Percentiles rank a stretch among this genome's conserved stretches.
Conservation (phyloP, 2,329 filamentous ascomycete genomes). For the Blastomyces percursus region DNA sequence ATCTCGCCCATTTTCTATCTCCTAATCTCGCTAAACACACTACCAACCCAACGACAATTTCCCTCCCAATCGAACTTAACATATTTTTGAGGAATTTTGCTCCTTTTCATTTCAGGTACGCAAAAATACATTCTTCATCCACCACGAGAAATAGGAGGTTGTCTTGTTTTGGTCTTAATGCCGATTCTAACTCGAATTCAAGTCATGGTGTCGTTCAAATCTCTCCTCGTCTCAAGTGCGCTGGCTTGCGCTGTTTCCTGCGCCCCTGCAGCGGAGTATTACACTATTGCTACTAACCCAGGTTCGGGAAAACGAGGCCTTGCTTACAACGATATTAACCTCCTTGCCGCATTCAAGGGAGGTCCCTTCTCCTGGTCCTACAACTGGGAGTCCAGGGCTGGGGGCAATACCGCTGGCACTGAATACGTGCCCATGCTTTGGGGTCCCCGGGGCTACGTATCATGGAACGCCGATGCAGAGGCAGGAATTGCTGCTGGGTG, state of each 20-base stretch:
- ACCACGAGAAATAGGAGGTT: neutral
- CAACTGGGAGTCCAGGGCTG: conserved; percentile 32
- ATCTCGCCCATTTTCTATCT: neutral
- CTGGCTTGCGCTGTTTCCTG: conserved; percentile 27
- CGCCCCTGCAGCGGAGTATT: conserved; percentile 16
- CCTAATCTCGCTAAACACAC: neutral
- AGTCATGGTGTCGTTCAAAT: conserved; percentile 30
- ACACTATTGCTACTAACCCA: neutral
- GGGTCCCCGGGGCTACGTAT: conserved; percentile 28
- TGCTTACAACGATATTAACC: conserved; percentile 32
- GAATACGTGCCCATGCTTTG: conserved; percentile 40
- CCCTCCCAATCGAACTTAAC: neutral
- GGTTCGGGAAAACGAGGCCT: conserved; percentile 23
- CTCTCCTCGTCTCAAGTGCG: conserved; percentile 24
- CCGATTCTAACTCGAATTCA: neutral
- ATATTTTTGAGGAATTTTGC: neutral
- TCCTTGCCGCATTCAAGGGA: conserved; percentile 24
- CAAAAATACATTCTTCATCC: neutral
- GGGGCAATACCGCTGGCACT: conserved; percentile 24
- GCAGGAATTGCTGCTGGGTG: conserved; percentile 26
- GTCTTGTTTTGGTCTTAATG: neutral
- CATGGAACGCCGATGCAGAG: conserved; percentile 27
- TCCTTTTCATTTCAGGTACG: conserved; percentile 13
- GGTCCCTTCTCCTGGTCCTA: conserved; percentile 34
- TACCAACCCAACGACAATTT: neutral